These are phyloP conservation scores for Crithidia fasciculata DNA, from an alignment of 208 protist genomes.

Conservation along the genomic window DNA sequence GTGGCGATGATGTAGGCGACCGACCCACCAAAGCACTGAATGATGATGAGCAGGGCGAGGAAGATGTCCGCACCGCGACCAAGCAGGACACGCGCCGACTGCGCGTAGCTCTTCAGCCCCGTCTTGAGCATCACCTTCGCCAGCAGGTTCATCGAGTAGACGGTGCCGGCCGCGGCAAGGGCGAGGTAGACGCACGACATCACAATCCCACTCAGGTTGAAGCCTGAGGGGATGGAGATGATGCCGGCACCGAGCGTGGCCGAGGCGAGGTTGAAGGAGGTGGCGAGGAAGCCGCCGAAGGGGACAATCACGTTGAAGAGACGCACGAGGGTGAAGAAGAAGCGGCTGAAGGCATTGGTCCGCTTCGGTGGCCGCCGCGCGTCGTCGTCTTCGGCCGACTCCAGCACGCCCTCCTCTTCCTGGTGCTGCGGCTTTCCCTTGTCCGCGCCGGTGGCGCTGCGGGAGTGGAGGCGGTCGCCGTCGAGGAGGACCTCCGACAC, in stretches of 20 bases:
- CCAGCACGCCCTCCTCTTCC: constrained; percentile 18
- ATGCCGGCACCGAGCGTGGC: constrained; percentile 75
- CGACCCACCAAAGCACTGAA: constrained; percentile 76
- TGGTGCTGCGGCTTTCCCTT: background rate
- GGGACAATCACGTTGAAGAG: constrained; percentile 50
- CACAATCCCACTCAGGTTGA: constrained; percentile 52
- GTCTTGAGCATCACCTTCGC: constrained; percentile 55
- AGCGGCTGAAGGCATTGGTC: constrained; percentile 10
- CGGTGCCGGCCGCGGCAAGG: constrained; percentile 61
- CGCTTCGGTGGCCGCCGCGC: background rate
- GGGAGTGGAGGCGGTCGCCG: constrained; percentile 18
- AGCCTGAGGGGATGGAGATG: constrained; percentile 64
- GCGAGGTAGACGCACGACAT: constrained; percentile 70
- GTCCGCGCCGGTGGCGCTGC: background rate
- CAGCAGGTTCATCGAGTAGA: constrained; percentile 71
- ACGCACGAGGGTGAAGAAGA: constrained; percentile 20
- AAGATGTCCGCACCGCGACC: constrained; percentile 62
- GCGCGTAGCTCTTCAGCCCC: constrained; percentile 67
- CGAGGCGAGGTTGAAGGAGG: constrained; percentile 72
- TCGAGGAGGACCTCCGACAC: constrained; percentile 18
- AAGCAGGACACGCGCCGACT: constrained; percentile 53
- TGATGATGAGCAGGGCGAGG: constrained; percentile 63
- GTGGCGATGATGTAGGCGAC: constrained; percentile 78
- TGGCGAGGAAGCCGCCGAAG: constrained; percentile 46
- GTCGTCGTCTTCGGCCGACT: constrained; percentile 3